phyloP scores from a whole-genome alignment of 441 rosid genomes.

The Eruca vesicaria region DNA sequence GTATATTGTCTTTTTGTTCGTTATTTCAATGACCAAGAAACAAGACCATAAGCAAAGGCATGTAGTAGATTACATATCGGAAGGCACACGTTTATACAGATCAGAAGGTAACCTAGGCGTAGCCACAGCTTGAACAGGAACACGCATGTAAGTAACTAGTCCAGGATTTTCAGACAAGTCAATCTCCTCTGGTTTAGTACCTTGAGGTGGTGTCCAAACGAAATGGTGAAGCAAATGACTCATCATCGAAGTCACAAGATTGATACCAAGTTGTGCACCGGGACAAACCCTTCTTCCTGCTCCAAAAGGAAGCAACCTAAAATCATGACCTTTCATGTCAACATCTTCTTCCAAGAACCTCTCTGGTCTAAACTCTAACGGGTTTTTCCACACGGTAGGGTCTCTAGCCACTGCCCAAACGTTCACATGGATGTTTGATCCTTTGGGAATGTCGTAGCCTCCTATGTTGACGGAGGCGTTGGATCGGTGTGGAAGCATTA shows the following conservation, averaged over 20 bases:
- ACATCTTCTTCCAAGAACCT: constrained; percentile 82
- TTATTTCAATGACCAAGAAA: not conserved
- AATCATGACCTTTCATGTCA: too few species aligned
- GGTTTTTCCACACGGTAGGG: constrained; percentile 67
- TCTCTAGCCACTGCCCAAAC: constrained; percentile 94
- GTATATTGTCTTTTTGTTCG: not conserved
- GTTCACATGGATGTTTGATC: constrained; percentile 80
- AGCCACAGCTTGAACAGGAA: constrained; percentile 62
- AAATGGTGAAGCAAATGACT: constrained; percentile 89
- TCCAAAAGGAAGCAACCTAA: too few species aligned
- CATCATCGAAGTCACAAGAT: constrained; percentile 78
- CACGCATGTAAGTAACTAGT: constrained; percentile 72
- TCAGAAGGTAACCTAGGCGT: constrained; percentile 72
- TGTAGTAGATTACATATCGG: constrained; percentile 57
- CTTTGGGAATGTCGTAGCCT: constrained; percentile 83
- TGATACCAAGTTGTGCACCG: constrained; percentile 84
- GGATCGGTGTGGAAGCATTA: constrained; percentile 86
- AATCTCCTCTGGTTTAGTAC: constrained; percentile 58
- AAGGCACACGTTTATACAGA: constrained; percentile 68
- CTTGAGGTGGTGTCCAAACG: constrained; percentile 61
- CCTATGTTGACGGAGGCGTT: constrained; percentile 65
- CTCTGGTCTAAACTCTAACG: constrained; percentile 77
- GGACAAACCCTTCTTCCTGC: too few species aligned
- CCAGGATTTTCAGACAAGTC: constrained; percentile 88
- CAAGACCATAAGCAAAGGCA: not conserved